Conservation (phyloP, 1,139 yeast species). For the Taphrina flavorubra region DNA sequence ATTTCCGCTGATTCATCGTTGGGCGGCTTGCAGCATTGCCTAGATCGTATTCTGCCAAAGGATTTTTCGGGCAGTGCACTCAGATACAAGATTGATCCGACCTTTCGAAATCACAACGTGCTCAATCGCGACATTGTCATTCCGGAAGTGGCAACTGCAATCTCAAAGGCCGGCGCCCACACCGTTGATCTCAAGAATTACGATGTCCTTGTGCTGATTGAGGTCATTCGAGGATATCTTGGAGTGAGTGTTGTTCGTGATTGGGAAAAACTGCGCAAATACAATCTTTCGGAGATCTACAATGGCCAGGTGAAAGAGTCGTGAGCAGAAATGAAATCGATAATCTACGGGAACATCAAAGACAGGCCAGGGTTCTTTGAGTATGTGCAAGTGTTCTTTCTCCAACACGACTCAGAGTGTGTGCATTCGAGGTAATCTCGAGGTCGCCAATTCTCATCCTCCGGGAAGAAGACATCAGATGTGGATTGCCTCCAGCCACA, state of each 20-base stretch:
- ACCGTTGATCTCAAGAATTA: constrained; percentile 79
- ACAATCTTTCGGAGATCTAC: constrained; percentile 67
- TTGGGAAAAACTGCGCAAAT: constrained; percentile 63
- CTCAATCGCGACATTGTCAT: constrained; percentile 73
- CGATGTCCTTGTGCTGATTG: constrained; percentile 79
- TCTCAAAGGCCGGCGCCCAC: constrained; percentile 76
- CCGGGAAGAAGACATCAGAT: too few relatives aligned
- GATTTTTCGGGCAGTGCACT: constrained; percentile 14
- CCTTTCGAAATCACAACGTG: constrained; percentile 76
- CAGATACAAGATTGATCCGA: constrained; percentile 79
- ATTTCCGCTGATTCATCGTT: constrained; percentile 67
- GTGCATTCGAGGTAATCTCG: too few relatives aligned
- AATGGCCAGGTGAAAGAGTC: not conserved
- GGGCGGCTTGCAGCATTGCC: constrained; percentile 22
- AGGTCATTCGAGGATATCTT: constrained; percentile 77
- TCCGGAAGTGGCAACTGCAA: constrained; percentile 69
- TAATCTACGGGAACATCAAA: too few relatives aligned
- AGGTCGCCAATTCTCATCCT: too few relatives aligned
- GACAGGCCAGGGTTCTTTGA: too few relatives aligned
- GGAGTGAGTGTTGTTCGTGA: constrained; percentile 80
- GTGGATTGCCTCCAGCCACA: too few relatives aligned
- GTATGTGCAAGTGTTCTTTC: too few relatives aligned
- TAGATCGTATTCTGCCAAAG: constrained; percentile 10
- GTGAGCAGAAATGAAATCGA: not conserved
- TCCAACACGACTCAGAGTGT: too few relatives aligned